A percentile compares a stretch with the other conserved stretches of the same genome.
Conservation (phyloP, 805 yeast genomes). For the Blastobotrys americana region DNA sequence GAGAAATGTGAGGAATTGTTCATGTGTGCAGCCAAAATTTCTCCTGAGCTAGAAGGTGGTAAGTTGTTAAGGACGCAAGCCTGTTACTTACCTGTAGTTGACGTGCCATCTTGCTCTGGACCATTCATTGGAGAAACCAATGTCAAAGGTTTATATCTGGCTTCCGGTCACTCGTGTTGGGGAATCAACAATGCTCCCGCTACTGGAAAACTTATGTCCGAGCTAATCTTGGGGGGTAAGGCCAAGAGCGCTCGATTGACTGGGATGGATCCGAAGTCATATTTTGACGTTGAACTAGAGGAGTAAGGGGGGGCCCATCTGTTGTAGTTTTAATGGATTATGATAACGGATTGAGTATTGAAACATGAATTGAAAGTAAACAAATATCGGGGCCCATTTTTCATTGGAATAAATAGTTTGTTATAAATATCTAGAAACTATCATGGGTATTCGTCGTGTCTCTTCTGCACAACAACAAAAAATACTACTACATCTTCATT, state of each 20-base stretch:
- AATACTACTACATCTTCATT: too few species aligned
- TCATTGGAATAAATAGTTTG: too few species aligned
- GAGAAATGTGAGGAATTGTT: slow-evolving; percentile 85
- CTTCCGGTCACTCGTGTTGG: slow-evolving; percentile 97
- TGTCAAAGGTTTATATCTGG: slow-evolving; percentile 66
- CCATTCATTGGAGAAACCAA: slow-evolving; percentile 93
- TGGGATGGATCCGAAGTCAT: slow-evolving; percentile 77
- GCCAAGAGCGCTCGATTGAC: slow-evolving; percentile 69
- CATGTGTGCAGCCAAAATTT: slow-evolving; percentile 68
- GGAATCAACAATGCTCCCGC: slow-evolving; percentile 97
- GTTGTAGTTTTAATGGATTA: too few species aligned
- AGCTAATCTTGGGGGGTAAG: slow-evolving; percentile 75
- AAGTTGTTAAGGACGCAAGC: slow-evolving; percentile 80
- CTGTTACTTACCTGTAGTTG: slow-evolving; percentile 89
- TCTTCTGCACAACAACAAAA: too few species aligned
- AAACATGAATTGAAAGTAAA: too few species aligned
- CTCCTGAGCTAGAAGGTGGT: slow-evolving; percentile 64
- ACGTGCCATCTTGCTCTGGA: slow-evolving; percentile 86
- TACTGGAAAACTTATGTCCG: slow-evolving; percentile 90
- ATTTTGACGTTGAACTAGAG: slow-evolving; percentile 44
- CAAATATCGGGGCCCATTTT: too few species aligned
- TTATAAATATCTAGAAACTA: too few species aligned
- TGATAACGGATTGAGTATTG: too few species aligned
- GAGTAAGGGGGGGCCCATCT: too few species aligned
- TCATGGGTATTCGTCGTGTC: too few species aligned